Evolutionary conservation across 306 rosid genomes (phyloP).

Genomic region (Medicago arabica): DNA sequence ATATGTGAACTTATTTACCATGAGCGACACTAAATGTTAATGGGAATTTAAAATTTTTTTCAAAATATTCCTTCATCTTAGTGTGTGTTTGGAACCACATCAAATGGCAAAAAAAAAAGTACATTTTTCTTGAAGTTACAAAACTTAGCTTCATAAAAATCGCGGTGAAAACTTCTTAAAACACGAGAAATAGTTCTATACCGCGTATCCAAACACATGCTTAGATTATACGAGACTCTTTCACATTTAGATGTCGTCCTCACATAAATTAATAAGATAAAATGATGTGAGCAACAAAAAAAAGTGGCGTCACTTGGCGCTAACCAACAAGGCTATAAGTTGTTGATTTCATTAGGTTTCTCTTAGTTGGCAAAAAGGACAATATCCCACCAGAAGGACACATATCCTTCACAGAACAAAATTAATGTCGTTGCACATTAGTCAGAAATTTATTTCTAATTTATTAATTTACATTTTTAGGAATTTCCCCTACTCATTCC

Average conservation of each 20-base stretch:
- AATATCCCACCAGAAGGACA: slow-evolving; percentile 29
- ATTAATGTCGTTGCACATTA: slow-evolving; percentile 43
- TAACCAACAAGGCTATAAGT: slow-evolving; percentile 37
- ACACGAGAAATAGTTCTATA: too few relatives aligned
- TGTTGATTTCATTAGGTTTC: slow-evolving; percentile 41
- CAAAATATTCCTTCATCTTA: too few relatives aligned
- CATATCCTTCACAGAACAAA: slow-evolving; percentile 31
- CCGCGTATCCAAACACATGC: too few relatives aligned
- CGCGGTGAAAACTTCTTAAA: too few relatives aligned
- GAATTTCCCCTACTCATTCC: slow-evolving; percentile 19
- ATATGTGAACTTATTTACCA: too few relatives aligned
- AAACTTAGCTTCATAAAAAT: too few relatives aligned
- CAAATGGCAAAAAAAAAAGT: too few relatives aligned
- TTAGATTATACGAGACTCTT: neutral
- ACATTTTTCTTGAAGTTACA: too few relatives aligned
- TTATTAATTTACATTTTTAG: slow-evolving; percentile 42
- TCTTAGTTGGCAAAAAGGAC: slow-evolving; percentile 50
- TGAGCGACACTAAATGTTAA: too few relatives aligned
- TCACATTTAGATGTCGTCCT: neutral
- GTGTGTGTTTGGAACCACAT: too few relatives aligned
- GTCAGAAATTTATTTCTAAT: slow-evolving; percentile 40
- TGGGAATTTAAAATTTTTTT: too few relatives aligned
- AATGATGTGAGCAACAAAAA: slow-evolving; percentile 44
- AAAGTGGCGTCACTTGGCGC: slow-evolving; percentile 37
- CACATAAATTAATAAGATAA: neutral